A percentile compares a stretch with the other conserved stretches of the same genome.
These are phyloP conservation scores for Aquanectria penicillioides DNA, from an alignment of 2,329 filamentous ascomycete genomes.

Conservation along the genomic window DNA sequence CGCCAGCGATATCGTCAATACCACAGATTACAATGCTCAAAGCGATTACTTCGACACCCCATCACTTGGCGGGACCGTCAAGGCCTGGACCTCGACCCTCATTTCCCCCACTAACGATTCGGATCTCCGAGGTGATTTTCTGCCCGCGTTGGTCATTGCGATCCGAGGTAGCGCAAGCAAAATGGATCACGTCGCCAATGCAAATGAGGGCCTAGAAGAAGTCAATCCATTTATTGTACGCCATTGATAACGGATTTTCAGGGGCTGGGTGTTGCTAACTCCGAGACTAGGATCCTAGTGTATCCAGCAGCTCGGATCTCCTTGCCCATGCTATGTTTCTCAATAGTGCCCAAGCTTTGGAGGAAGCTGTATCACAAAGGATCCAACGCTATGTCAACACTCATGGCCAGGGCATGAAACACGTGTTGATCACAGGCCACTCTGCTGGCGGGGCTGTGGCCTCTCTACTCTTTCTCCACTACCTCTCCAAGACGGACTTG, in stretches of 20 bases:
- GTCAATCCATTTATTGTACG: constrained; percentile 31
- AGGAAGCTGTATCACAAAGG: constrained; percentile 9
- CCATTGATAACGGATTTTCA: neutral
- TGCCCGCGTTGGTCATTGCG: constrained; percentile 32
- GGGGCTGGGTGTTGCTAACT: neutral
- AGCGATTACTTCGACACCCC: constrained; percentile 16
- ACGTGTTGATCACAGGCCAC: constrained; percentile 37
- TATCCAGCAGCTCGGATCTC: constrained; percentile 1
- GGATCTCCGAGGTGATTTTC: neutral
- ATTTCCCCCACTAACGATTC: neutral
- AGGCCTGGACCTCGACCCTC: constrained; percentile 28
- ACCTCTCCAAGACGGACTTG: constrained; percentile 13
- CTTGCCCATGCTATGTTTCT: constrained; percentile 34
- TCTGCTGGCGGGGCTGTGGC: constrained; percentile 39
- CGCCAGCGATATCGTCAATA: constrained; percentile 15
- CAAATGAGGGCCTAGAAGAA: constrained; percentile 20
- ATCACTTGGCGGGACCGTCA: constrained; percentile 28
- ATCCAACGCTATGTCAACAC: constrained; percentile 12
- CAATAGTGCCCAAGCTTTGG: constrained; percentile 27
- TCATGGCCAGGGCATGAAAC: neutral
- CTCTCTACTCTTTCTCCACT: constrained; percentile 30
- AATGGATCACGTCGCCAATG: constrained; percentile 39
- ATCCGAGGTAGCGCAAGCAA: constrained; percentile 34
- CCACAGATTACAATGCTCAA: constrained; percentile 20
- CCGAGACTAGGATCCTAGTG: neutral